Conservation (phyloP, 208 protist genomes). For the Crithidia acanthocephali region DNA sequence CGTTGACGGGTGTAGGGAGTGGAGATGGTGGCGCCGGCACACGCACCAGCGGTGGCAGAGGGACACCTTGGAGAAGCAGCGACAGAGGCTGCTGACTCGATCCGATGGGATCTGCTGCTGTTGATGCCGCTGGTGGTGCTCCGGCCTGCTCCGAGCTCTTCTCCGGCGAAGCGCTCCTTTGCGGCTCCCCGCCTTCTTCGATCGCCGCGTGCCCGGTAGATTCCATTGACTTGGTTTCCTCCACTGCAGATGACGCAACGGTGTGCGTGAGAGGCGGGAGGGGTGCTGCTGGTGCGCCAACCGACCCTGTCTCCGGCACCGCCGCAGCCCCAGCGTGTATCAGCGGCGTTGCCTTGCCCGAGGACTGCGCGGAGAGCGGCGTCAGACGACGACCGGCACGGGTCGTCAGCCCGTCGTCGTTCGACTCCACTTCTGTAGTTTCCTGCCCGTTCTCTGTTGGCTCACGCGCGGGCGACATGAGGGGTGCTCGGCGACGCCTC, state of each 20-base stretch:
- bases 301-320: background rate
- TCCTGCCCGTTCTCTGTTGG: background rate
- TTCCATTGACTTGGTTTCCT: too few relatives aligned
- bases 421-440: too few relatives aligned
- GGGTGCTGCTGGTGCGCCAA: background rate
- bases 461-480: slow-evolving; percentile 12
- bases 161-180: too few relatives aligned
- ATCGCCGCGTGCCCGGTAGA: too few relatives aligned
- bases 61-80: background rate
- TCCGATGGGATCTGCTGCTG: too few relatives aligned
- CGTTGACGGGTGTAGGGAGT: background rate
- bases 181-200: too few relatives aligned
- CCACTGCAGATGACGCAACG: too few relatives aligned
- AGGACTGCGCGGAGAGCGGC: background rate
- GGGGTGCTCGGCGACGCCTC: background rate
- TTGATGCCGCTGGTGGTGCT: too few relatives aligned
- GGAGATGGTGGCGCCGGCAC: slow-evolving; percentile 5
- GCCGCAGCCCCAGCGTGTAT: background rate
- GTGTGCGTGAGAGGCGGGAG: background rate
- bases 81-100: background rate
- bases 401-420: too few relatives aligned
- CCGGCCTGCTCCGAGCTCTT: too few relatives aligned
- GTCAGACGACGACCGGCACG: background rate
- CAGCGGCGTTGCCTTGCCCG: background rate
- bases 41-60: background rate